Base-by-base conservation (phyloP, 768 basidiomycete species). In the Dacryopinax primogenitus region DNA sequence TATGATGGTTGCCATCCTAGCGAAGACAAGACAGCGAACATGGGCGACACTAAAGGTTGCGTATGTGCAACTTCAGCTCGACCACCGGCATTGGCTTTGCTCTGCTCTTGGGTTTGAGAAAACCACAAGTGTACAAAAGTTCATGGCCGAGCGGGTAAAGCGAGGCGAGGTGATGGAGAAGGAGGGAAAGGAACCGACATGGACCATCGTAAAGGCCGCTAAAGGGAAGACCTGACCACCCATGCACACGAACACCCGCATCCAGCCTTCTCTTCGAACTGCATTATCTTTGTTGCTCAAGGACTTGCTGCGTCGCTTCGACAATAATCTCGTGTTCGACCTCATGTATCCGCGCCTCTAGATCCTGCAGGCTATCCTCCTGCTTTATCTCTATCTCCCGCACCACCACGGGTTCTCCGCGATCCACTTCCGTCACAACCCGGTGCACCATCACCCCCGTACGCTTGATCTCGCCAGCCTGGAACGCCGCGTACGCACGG, bases 381-480 rank as follows among this genome's bases (percentile, higher is more conserved):
- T 84, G 75, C 68, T 77, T 75, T 63, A 94, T 85, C 69, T 82
- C 81, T 1, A 98, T 83, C 72, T 92, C 84, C 66, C 83, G 78
- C 58, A 94, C 87, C 30, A 98, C 74, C 37, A 99, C 69, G 0
- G 95, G 92, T 69, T 90, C 85, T 0, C 96, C 96, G 6, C 86
- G 84, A 76, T 99, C 96, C 32, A 99, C 93, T 71, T 94, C 90
- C 68, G 85, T 86, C 35, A 98, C 85, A 15, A 97, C 96, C 28
- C 86, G 82, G 75, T 99, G 96, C 0, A 97, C 86, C 95, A 97
- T 98, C 1, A 83, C 85, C 0, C 96, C 94, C 0, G 88, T 85
- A 65, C 81, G 79, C 33, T 79, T 77, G 58, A 94, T 86, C 72
- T 94, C 87, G 0, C 91, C 90, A 64, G 79, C 82, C 72, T 88